phyloP scores from a whole-genome alignment of 2,329 filamentous ascomycete genomes.

The Aspergillus aculeatinus region DNA sequence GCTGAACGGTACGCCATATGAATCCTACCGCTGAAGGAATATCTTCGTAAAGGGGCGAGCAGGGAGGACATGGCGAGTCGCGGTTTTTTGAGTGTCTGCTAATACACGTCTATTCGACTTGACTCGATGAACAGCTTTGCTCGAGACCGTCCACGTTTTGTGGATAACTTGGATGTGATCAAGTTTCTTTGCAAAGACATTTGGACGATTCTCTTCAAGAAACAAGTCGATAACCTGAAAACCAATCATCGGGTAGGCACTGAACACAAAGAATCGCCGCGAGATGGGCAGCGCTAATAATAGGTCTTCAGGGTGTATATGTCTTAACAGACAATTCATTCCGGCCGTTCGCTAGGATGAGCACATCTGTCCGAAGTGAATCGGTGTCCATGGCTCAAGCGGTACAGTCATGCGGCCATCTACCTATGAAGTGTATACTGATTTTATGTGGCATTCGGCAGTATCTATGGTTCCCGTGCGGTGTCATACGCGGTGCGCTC shows the following conservation, averaged over 20 bases:
- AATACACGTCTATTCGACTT: neutral
- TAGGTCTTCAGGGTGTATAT: conserved; percentile 71
- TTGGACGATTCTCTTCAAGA: conserved; percentile 90
- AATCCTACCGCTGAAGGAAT: neutral
- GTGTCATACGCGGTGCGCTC: conserved; percentile 85
- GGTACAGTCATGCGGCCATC: conserved; percentile 51
- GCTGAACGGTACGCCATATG: conserved; percentile 70
- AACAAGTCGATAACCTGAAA: conserved; percentile 98
- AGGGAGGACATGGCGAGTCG: neutral
- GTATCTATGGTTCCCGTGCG: conserved; percentile 95
- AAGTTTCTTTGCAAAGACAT: conserved; percentile 99
- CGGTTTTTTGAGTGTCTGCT: neutral
- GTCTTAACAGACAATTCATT: conserved; percentile 93
- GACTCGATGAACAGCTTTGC: conserved; percentile 34
- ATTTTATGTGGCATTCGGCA: conserved; percentile 35
- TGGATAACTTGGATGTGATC: conserved; percentile 90
- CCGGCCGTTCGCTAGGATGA: conserved; percentile 85
- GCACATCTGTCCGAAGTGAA: conserved; percentile 72
- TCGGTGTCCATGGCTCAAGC: conserved; percentile 74
- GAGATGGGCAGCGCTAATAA: conserved; percentile 1
- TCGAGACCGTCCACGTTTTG: conserved; percentile 77
- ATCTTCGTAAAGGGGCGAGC: neutral
- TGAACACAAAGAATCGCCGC: neutral
- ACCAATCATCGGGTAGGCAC: conserved; percentile 81
- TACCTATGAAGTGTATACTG: neutral